A percentile compares a stretch with the other conserved stretches of the same genome.
Conservation (phyloP, 1,284 basidiomycete species). For the Irpex sp. region DNA sequence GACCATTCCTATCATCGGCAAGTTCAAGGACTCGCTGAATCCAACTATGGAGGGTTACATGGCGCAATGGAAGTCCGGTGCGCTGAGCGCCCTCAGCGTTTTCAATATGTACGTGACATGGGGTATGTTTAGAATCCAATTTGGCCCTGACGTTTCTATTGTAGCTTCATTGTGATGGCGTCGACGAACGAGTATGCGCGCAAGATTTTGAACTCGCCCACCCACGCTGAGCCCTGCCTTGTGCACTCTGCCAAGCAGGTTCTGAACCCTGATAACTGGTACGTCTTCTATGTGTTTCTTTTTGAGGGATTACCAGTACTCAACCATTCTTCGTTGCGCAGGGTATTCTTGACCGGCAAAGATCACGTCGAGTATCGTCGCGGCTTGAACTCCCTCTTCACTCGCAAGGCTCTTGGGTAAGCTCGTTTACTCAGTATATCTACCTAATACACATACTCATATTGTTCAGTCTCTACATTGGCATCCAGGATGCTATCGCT, state of each 20-base stretch:
- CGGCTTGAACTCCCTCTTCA: constrained; percentile 90
- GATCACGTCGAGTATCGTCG: constrained; percentile 93
- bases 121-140: not conserved
- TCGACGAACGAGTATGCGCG: constrained; percentile 88
- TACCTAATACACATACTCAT: constrained; percentile 2
- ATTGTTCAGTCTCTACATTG: constrained; percentile 66
- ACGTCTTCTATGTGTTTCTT: constrained; percentile 12
- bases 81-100: constrained; percentile 83
- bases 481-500: constrained; percentile 85
- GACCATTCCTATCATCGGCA: constrained; percentile 94
- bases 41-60: constrained; percentile 89
- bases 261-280: constrained; percentile 91
- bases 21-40: constrained; percentile 86
- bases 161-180: constrained; percentile 95
- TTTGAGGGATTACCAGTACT: too few relatives aligned
- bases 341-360: constrained; percentile 97
- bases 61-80: constrained; percentile 84
- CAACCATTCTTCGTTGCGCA: constrained; percentile 26
- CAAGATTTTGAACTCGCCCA: constrained; percentile 92
- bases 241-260: constrained; percentile 92
- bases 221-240: constrained; percentile 88
- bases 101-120: constrained; percentile 85
- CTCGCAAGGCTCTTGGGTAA: constrained; percentile 87
- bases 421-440: constrained; percentile 18
- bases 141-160: constrained; percentile 1